A percentile compares a stretch with the other conserved stretches of the same genome.
phyloP scores from a whole-genome alignment of 2,329 filamentous ascomycete species.

The Ophiostoma triangulosporum region DNA sequence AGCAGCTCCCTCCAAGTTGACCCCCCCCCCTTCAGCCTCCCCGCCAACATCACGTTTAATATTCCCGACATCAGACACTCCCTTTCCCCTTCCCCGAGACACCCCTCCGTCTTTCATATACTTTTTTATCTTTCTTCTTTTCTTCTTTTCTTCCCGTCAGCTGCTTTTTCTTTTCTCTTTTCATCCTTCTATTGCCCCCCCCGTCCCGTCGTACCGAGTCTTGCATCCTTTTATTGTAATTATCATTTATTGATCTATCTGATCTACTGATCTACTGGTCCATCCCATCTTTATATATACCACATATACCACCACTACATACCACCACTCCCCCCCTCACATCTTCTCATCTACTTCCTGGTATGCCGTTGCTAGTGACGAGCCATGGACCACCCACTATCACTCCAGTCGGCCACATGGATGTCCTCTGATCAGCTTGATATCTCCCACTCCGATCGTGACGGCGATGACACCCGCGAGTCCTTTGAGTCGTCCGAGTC shows the following conservation, averaged over 20 bases:
- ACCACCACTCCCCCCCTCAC: not conserved
- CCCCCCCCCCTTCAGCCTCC: too few species aligned
- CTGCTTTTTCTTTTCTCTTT: not conserved
- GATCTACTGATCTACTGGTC: too few species aligned
- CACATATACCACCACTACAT: too few species aligned
- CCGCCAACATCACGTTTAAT: not conserved
- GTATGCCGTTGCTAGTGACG: conserved; percentile 30
- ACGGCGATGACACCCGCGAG: conserved; percentile 11
- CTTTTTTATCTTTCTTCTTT: not conserved
- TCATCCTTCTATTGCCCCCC: not conserved
- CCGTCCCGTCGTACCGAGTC: not conserved
- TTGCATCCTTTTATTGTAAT: not conserved
- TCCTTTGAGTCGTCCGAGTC: conserved; percentile 19
- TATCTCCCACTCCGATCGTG: too few species aligned
- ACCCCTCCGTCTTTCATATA: not conserved
- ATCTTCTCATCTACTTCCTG: conserved; percentile 12
- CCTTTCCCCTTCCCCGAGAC: not conserved
- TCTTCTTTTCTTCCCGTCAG: not conserved
- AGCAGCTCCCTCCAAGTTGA: too few species aligned
- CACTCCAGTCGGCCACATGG: conserved; percentile 8
- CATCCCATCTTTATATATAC: too few species aligned
- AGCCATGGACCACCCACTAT: conserved; percentile 34
- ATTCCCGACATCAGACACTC: not conserved
- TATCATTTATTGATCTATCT: not conserved
- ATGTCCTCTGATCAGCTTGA: not conserved